Evolutionary conservation across 805 yeast species (phyloP), one percentile per base, ranked within the genome.

Genomic region (Kluyveromyces wickerhamii): DNA sequence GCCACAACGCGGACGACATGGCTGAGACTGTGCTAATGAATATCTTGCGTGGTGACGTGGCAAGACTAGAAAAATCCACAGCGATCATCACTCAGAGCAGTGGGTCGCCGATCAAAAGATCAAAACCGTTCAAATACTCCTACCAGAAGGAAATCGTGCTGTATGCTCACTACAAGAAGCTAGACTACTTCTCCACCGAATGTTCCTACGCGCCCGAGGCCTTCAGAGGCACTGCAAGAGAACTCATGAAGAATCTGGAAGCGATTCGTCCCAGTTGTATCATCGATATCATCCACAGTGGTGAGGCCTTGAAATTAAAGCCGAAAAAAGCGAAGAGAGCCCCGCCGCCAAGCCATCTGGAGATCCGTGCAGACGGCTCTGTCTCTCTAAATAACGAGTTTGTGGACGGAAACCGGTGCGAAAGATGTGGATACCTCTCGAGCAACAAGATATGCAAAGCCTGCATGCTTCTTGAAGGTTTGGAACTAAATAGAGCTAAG

Each of bases 181-280:
- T 92, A 34, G 99, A 92, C 60, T 92, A 92, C 54, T 92, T 92
- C 56, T 83, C 95, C 7, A 92, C 99, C 0, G 99, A 92, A 52
- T 92, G 99, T 57, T 80, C 96, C 0, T 92, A 92, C 62, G 95
- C 98, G 0, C 97, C 99, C 2, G 98, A 92, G 56, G 97, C 99
- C 0, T 92, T 92, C 52, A 68, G 99, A 45, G 99, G 99, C 13
- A 92, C 97, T 0, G 96, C 98, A 0, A 72, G 99, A 52, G 86
- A 87, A 39, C 66, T 92, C 18, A 77, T 92, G 68, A 92, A 92
- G 60, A 83, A 86, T 44, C 63, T 92, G 27, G 98, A 92, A 54
- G 74, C 89, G 3, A 77, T 88, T 1, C 71, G 96, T 47, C 96
- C 98, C 11, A 78, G 92, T 23, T 81, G 96, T 51, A 92, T 92